Evolutionary conservation across 2,329 filamentous ascomycete genomes (phyloP).

Genomic region (Colletotrichum magnum): DNA sequence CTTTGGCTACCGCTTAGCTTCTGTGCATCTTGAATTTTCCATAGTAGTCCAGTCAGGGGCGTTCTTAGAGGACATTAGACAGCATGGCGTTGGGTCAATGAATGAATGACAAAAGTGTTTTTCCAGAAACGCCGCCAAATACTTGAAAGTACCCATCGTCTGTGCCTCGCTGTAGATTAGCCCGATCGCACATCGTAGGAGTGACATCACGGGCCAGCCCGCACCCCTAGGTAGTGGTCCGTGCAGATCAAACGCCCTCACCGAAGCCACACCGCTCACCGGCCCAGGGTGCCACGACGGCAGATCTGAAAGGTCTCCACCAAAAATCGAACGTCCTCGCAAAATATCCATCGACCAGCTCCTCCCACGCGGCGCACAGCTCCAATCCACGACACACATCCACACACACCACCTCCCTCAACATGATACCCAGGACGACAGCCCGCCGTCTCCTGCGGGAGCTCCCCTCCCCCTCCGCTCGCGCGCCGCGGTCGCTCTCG

Average conservation of each 20-base stretch:
- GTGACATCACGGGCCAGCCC: constrained; percentile 32
- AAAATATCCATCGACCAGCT: not conserved
- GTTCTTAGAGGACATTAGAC: constrained; percentile 28
- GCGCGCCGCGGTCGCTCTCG: constrained; percentile 18
- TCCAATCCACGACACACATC: not conserved
- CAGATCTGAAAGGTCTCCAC: constrained; percentile 13
- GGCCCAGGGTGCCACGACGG: not conserved
- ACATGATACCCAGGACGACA: constrained; percentile 32
- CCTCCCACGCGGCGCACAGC: constrained; percentile 2
- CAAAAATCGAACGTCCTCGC: constrained; percentile 12
- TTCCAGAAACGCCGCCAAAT: no score
- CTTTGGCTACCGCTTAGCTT: constrained; percentile 52
- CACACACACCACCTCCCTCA: not conserved
- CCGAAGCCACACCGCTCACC: constrained; percentile 16
- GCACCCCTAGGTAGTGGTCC: not conserved
- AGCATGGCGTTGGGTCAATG: constrained; percentile 19
- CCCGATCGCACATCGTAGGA: constrained; percentile 15
- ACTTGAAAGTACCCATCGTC: no score
- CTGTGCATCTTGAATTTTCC: constrained; percentile 27
- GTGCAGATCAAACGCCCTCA: constrained; percentile 14
- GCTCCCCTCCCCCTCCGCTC: constrained; percentile 1
- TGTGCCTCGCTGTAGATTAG: not conserved
- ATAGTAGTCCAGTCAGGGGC: constrained; percentile 32
- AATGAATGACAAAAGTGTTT: not conserved
- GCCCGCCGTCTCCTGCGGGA: constrained; percentile 35